Base-by-base conservation (phyloP, 306 rosid species). In the Lotus japonicus region DNA sequence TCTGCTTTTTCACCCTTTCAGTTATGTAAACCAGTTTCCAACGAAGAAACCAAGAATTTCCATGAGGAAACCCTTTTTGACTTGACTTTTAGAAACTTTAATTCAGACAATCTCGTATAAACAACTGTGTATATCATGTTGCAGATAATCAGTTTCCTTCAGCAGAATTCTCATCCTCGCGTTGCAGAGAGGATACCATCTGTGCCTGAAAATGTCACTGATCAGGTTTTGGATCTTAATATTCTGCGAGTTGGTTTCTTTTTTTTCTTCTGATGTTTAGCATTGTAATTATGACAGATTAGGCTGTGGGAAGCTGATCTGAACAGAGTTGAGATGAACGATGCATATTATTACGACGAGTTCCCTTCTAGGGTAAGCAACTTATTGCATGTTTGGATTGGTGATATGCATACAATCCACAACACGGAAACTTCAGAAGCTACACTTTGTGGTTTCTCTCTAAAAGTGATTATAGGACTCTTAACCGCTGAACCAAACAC, bases 111-210 rank as follows among this genome's bases (percentile, higher is more conserved):
- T 77, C 43, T 43, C 68, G 68, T 49, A 56, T 8, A 26, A 18
- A 53, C 35, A 64, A 51, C 51, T 16, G 26, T 51, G 44, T 41
- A 23, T 41, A 7, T 50, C 57, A 21, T 45, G 56, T 75, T 41
- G 77, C 92, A 94, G 99, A 94, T 90, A 78, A 64, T 88, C 69
- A 78, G 84, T 70, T 94, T 94, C 79, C 87, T 94, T 62, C 89
- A 86, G 88, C 97, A 94, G 80, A 90, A 94, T 78, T 89, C 99
- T 54, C 97, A 90, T 84, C 85, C 97, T 64, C 90, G 99, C 16
- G 99, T 90, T 78, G 89, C 95, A 3, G 90, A 85, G 70, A 90
- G 92, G 81, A n/a, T 78, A 66, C 99, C 97, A 44, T 57, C 92
- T 26, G 84, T 90, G 23, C 97, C 99, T 13, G 97, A 94, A 83